Base-by-base conservation (phyloP, 1,284 basidiomycete species). In the Moesziomyces sp. region DNA sequence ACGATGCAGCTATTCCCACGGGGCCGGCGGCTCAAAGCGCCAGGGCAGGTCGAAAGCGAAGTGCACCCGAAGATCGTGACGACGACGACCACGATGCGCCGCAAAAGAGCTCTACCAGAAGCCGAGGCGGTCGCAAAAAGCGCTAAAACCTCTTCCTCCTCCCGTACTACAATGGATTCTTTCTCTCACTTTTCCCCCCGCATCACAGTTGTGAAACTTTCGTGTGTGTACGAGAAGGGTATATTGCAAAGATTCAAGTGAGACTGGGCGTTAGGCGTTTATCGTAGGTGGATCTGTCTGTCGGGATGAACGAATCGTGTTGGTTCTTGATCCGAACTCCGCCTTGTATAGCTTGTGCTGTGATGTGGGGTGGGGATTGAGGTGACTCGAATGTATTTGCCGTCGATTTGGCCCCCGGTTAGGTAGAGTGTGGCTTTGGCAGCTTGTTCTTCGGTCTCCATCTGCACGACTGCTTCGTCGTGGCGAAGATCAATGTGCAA, bases 321-420 rank as follows among this genome's bases (percentile, higher is more conserved):
- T 35, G 35, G 35, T 35, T 9, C 26, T 28, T 28, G 26, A 6
- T 28, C 26, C 6, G 26, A 7, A 7, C 26, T 28, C 8, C 8
- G 26, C 26, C 26, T 28, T 6, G 26, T 21, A 21, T 21, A 21
- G 21, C 21, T 28, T 28, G 5, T 5, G 8, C 6, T 28, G 26
- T 4, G 16, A 40, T 16, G 0, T 40, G 38, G 38, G 18, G 38
- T 16, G 38, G 38, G 38, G 16, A 40, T 24, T n/a, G 11, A 43
- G 24, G 24, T 45, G 13, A 76, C 46, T 0, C 9, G 40, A 23
- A 76, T 40, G 23, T 46, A 35, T 2, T n/a, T 40, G 1, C 76
- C 78, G 42, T 80, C 79, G 45, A 80, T 80, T 54, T 80, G 79
- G 1, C 77, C 79, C 0, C 57, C 51, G 44, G 65, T 65, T 75